These are phyloP conservation scores for Canavalia gladiata DNA, from an alignment of 306 rosid species.

Conservation along the genomic window DNA sequence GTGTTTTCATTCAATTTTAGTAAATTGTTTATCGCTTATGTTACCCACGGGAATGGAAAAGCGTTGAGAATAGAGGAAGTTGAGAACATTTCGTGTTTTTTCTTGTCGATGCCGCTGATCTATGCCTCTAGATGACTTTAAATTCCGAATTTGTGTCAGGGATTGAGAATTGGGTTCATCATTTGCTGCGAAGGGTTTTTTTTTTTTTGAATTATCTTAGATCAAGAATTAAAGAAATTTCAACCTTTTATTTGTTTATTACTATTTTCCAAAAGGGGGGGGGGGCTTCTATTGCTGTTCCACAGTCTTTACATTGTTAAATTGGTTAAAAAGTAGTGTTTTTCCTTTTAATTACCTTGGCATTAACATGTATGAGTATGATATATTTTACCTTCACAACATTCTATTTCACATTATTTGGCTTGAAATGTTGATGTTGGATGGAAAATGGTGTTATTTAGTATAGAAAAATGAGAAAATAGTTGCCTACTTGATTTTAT, in stretches of 20 bases:
- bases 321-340: background rate
- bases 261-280: background rate
- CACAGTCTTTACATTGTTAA: background rate
- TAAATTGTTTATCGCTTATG: background rate
- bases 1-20: background rate
- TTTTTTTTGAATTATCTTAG: background rate
- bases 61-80: background rate
- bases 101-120: background rate
- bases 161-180: constrained; percentile 1
- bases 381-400: background rate
- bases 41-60: background rate
- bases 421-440: constrained; percentile 14
- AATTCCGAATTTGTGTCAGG: background rate
- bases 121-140: background rate
- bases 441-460: background rate
- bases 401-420: constrained; percentile 11
- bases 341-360: background rate
- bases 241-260: background rate
- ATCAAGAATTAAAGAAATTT: background rate
- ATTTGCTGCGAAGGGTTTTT: background rate
- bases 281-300: background rate
- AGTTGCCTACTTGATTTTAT: background rate
- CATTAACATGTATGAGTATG: background rate
- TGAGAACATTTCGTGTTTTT: background rate
- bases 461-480: background rate